Base-by-base conservation (phyloP, 495 filamentous ascomycete species). In the Eremomyces bilateralis region DNA sequence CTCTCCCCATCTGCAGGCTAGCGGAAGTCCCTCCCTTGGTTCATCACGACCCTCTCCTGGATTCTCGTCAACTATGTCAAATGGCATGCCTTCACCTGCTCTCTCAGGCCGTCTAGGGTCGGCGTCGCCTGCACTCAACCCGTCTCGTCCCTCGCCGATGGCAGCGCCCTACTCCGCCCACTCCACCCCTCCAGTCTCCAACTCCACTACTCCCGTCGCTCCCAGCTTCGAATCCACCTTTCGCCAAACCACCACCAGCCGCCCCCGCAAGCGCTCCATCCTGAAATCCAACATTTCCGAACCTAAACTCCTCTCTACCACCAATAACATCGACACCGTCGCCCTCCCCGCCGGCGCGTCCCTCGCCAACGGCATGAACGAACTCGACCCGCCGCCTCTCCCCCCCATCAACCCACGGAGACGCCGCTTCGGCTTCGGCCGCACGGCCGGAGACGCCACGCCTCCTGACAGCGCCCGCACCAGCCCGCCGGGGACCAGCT, bases 281-380 rank as follows among this genome's bases (percentile, higher is more conserved):
- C 73, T 69, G 44, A 82, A 85, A 46, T 57, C 63, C 21, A 68
- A 76, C 19, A 90, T 93, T 25, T 85, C 80, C 2, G 82, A 88
- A 42, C 82, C 82, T 0, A 77, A 65, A 0, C 76, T 91, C 37
- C 52, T 85, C n/a, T 77, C 69, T 21, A 68, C 64, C 15, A 88
- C 80, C 5, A 81, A 73, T 6, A 73, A 71, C 29, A 65, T 88
- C 16, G 57, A 58, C 40, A 56, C 53, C 1, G 40, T 61, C 18
- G 44, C 52, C 20, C 48, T 61, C 6, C 55, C 54, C 6, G 35
- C 49, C 30, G 55, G 55, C 10, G 53, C 55, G 2, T 49, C 44
- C 1, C 42, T 58, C 20, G 48, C 41, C 39, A 58, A 56, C 36
- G 55, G 55, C 19, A 43, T 52, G 35, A 48, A 54, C 15, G 28